Evolutionary conservation across 2,329 filamentous ascomycete genomes (phyloP), one percentile per base, ranked within the genome.

Genomic region (Septoria petroselini): DNA sequence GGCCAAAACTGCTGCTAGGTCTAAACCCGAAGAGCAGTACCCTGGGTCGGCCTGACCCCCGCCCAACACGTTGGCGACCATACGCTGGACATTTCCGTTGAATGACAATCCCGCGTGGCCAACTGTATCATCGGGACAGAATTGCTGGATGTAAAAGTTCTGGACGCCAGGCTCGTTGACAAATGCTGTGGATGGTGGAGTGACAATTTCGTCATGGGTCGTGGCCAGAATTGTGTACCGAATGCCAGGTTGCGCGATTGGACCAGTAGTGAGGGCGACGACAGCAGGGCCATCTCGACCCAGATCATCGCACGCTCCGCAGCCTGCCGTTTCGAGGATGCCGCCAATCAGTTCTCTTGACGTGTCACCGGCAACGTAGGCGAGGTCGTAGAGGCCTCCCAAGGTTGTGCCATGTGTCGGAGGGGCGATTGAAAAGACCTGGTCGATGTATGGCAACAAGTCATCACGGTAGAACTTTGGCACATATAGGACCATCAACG

Each of bases 71-170:
- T 54, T 57, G 11, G 15, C 30, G 1, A 57, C 44, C 5, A 52
- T 27, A 3, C 34, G 44, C 38, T 44, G 44, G 3, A 54, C 35
- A 34, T 57, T 50, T 1, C 29, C 41, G 8, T 51, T 45, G 15
- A 47, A 48, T 2, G 52, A 30, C 25, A 52, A 31, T 4, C 33
- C 48, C 11, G 48, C 8, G 41, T 57, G 54, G 3, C 52, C 54
- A 7, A 49, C 41, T 6, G 17, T 23, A 14, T 57, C 54, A 1
- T 40, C 23, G 2, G 54, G 54, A 34, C 54, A 57, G 41, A 41
- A 54, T 3, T 57, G 35, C 41, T 57, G 54, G 2, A 52, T 51
- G 25, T 40, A 57, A 2, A 52, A 12, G 23, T 57, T 57, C 6
- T 33, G 30, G 0, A 57, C 54, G 2, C 48, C 48, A 5, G 41